These are phyloP conservation scores for Lentinula raphanica DNA, from an alignment of 768 basidiomycete species.

Conservation along the genomic window DNA sequence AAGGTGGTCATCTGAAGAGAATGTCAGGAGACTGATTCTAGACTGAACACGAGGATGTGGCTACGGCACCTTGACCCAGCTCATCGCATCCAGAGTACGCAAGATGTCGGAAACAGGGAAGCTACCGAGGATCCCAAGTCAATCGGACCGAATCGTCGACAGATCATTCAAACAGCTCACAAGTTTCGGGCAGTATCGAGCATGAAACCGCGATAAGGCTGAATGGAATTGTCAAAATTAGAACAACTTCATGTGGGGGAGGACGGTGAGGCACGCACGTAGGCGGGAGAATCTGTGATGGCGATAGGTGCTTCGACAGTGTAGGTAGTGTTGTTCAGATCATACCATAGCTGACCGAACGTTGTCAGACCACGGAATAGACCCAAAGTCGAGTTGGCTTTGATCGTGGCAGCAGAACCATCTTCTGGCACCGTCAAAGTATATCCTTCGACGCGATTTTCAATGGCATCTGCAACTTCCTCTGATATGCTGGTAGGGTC, in stretches of 20 bases:
- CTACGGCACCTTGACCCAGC: constrained; percentile 56
- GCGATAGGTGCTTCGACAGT: constrained; percentile 50
- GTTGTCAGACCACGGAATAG: constrained; percentile 70
- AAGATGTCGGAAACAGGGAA: constrained; percentile 61
- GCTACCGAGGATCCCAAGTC: constrained; percentile 25
- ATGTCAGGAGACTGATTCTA: not conserved
- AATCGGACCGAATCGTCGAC: not conserved
- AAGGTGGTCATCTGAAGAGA: constrained; percentile 58
- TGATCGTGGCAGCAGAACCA: constrained; percentile 48
- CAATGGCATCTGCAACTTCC: constrained; percentile 44
- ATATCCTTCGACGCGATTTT: constrained; percentile 56
- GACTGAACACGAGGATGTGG: not conserved
- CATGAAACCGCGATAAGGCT: constrained; percentile 77
- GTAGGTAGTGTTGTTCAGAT: constrained; percentile 41
- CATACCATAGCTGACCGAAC: constrained; percentile 68
- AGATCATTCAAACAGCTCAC: constrained; percentile 29
- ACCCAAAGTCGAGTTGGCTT: constrained; percentile 61
- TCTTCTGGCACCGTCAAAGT: constrained; percentile 48
- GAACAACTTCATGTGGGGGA: not conserved
- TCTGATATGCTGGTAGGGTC: constrained; percentile 6
- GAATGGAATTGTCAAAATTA: not conserved
- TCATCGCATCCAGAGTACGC: constrained; percentile 72
- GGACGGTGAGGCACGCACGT: constrained; percentile 38
- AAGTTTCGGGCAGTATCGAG: constrained; percentile 78
- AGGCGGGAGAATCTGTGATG: constrained; percentile 62